Percentiles rank a stretch among this genome's conserved stretches.
phyloP scores from a whole-genome alignment of 2,329 filamentous ascomycete species.

The Amesomyces nigricolor region DNA sequence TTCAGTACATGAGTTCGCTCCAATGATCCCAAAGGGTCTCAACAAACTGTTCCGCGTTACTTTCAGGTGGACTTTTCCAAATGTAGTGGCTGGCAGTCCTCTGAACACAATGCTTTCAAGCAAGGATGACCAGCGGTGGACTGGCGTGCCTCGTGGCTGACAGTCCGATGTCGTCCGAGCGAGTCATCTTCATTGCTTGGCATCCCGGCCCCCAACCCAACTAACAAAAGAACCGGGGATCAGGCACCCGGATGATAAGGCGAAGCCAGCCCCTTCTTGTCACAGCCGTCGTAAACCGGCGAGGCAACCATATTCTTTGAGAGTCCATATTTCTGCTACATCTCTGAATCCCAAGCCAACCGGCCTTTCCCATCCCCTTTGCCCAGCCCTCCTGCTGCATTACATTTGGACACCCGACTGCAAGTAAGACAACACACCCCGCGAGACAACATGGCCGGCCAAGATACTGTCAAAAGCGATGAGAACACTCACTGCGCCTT shows the following conservation, averaged over 20 bases:
- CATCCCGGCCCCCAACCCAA: not conserved
- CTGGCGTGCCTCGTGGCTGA: not conserved
- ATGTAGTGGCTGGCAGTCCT: no score
- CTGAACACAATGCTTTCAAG: no score
- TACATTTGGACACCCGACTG: not conserved
- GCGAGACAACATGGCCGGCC: constrained; percentile 2
- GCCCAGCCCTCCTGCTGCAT: not conserved
- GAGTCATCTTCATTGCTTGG: not conserved
- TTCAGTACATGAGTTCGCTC: no score
- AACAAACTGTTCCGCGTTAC: no score
- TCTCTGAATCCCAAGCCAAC: no score
- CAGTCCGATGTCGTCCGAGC: not conserved
- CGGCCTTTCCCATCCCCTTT: not conserved
- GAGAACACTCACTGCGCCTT: constrained; percentile 33
- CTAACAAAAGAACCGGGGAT: no score
- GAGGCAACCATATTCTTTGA: no score
- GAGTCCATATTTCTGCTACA: no score
- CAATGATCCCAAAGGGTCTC: no score
- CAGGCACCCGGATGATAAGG: no score
- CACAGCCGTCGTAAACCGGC: not conserved
- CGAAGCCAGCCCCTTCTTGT: not conserved
- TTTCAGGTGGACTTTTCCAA: no score
- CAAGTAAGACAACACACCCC: no score
- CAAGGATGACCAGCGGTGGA: not conserved
- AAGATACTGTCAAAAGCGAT: constrained; percentile 10